Percentiles rank a stretch among this genome's conserved stretches.
phyloP scores from a whole-genome alignment of 1,284 basidiomycete species.

The Heterobasidion annosum region DNA sequence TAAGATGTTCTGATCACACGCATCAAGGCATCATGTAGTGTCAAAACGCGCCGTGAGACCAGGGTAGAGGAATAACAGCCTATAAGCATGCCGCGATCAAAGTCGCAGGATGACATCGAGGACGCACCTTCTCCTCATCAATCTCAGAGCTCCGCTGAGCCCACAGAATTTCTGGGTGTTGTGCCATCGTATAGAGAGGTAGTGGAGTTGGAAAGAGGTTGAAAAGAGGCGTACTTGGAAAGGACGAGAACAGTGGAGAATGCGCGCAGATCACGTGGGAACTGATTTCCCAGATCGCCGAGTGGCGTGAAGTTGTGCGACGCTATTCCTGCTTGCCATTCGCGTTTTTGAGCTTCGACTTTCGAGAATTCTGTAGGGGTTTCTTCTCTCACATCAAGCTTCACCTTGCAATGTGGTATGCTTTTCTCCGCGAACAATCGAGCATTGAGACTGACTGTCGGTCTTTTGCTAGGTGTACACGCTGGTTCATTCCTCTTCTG shows the following conservation, averaged over 20 bases:
- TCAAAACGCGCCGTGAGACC: neutral
- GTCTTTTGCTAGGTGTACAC: slow-evolving; percentile 52
- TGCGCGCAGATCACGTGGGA: neutral
- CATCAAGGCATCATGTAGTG: neutral
- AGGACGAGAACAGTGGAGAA: slow-evolving; percentile 1
- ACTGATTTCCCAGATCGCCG: neutral
- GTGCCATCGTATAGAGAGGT: slow-evolving; percentile 24
- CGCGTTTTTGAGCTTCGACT: no score
- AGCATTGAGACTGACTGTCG: neutral
- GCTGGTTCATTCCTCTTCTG: slow-evolving; percentile 73
- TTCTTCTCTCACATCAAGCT: no score
- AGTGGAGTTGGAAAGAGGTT: neutral
- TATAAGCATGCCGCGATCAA: neutral
- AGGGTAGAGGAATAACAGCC: slow-evolving; percentile 4
- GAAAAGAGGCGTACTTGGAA: slow-evolving; percentile 1
- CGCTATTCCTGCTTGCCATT: neutral
- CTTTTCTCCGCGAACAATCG: neutral
- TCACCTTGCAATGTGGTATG: no score
- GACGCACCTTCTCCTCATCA: slow-evolving; percentile 58
- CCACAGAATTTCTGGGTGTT: slow-evolving; percentile 85
- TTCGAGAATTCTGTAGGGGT: no score
- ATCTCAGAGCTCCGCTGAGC: slow-evolving; percentile 76
- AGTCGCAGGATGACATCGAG: neutral
- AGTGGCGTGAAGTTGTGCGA: neutral
- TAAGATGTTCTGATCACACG: slow-evolving; percentile 56